Conservation (phyloP, 768 basidiomycete genomes). For the Saitozyma sp. region DNA sequence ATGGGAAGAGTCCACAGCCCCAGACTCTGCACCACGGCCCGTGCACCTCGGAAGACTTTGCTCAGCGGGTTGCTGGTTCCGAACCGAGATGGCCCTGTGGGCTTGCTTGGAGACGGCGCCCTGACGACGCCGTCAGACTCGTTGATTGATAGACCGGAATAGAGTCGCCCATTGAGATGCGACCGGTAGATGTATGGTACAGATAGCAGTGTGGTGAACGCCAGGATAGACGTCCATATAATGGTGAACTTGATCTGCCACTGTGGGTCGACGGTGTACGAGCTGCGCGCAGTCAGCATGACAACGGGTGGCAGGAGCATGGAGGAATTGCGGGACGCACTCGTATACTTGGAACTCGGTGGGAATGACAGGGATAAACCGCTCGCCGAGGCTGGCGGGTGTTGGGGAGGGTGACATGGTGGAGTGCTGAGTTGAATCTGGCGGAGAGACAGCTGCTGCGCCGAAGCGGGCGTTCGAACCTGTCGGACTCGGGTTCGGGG, state of each 20-base stretch:
- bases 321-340: slow-evolving; percentile 5
- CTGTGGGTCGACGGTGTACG: slow-evolving; percentile 36
- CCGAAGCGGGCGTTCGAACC: too few species aligned
- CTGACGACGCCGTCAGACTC: slow-evolving; percentile 9
- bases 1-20: too few species aligned
- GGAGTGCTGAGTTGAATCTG: too few species aligned
- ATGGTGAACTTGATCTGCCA: slow-evolving; percentile 44
- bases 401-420: too few species aligned
- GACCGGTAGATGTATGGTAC: slow-evolving; percentile 30
- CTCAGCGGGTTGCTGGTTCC: too few species aligned
- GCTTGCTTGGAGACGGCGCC: too few species aligned
- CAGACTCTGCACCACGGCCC: too few species aligned
- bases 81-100: too few species aligned
- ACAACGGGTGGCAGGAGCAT: neutral
- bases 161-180: slow-evolving; percentile 14
- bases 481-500: too few species aligned
- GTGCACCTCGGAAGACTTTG: too few species aligned
- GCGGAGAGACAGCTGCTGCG: too few species aligned
- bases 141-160: slow-evolving; percentile 16
- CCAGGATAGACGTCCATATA: slow-evolving; percentile 41
- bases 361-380: slow-evolving; percentile 6
- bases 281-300: slow-evolving; percentile 15
- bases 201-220: slow-evolving; percentile 25
- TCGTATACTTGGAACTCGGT: slow-evolving; percentile 25
- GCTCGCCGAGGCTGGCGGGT: too few species aligned